A percentile compares a stretch with the other conserved stretches of the same genome.
Conservation (phyloP, 805 yeast genomes). For the Clavispora fructus region DNA sequence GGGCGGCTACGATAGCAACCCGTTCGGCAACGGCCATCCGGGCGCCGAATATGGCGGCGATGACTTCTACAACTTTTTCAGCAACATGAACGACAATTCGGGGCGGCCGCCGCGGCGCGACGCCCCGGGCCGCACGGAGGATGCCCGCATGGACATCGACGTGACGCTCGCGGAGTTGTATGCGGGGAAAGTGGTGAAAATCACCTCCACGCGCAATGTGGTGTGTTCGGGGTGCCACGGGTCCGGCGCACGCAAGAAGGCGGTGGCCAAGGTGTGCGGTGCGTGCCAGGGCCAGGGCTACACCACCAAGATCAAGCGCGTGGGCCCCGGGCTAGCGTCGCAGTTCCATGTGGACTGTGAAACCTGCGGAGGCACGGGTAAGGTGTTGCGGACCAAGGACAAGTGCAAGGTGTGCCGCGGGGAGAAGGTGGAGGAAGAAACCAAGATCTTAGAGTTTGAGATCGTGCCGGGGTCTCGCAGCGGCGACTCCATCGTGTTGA, state of each 20-base stretch:
- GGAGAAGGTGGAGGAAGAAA: conserved; percentile 52
- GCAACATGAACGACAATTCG: conserved; percentile 32
- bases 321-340: conserved; percentile 73
- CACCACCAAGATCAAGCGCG: conserved; percentile 52
- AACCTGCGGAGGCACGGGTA: conserved; percentile 69
- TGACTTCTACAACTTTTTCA: conserved; percentile 71
- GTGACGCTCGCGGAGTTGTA: conserved; percentile 70
- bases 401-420: conserved; percentile 77
- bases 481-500: conserved; percentile 55
- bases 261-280: conserved; percentile 52
- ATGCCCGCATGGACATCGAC: conserved; percentile 60
- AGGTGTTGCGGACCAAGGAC: conserved; percentile 56
- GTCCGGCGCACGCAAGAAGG: conserved; percentile 61
- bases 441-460: conserved; percentile 70
- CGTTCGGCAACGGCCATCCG: conserved; percentile 31
- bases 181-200: conserved; percentile 74
- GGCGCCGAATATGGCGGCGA: conserved; percentile 55
- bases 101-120: conserved; percentile 5
- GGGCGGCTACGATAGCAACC: conserved; percentile 27
- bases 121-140: conserved; percentile 44
- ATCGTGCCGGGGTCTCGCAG: conserved; percentile 66
- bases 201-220: conserved; percentile 65
- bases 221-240: conserved; percentile 75
- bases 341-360: conserved; percentile 57
- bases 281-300: conserved; percentile 71